phyloP scores from a whole-genome alignment of 345 rosid species.

The Acer negundo region DNA sequence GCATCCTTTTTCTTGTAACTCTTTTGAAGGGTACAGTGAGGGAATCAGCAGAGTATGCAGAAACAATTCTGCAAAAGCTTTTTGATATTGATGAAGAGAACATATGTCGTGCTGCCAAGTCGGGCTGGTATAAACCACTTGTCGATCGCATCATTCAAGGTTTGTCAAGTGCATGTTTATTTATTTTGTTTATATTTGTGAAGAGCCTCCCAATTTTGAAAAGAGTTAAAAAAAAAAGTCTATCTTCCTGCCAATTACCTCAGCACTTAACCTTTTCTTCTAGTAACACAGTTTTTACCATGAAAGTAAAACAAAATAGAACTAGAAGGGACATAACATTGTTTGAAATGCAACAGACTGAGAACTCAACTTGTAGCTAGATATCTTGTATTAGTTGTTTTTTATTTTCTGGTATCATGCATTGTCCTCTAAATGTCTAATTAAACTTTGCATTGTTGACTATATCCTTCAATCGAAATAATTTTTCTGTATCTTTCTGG shows the following conservation, averaged over 20 bases:
- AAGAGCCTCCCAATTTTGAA: background rate
- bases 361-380: background rate
- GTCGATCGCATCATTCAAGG: slow-evolving; percentile 56
- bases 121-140: slow-evolving; percentile 72
- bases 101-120: slow-evolving; percentile 51
- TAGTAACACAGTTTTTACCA: background rate
- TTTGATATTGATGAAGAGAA: slow-evolving; percentile 60
- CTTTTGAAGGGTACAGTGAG: slow-evolving; percentile 50
- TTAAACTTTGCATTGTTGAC: slow-evolving; percentile 1
- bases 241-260: slow-evolving; percentile 11
- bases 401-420: slow-evolving; percentile 5
- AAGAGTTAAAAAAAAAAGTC: background rate
- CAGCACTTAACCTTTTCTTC: background rate
- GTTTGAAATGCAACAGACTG: too few relatives aligned
- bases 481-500: slow-evolving; percentile 15
- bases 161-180: slow-evolving; percentile 5
- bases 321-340: background rate
- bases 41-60: slow-evolving; percentile 55
- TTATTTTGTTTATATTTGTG: background rate
- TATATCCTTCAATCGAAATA: slow-evolving; percentile 6
- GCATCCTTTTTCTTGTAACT: slow-evolving; percentile 61
- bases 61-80: slow-evolving; percentile 50
- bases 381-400: background rate
- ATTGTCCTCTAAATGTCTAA: background rate
- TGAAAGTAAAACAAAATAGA: background rate